Conservation (phyloP, 495 filamentous ascomycete species). For the Xanthoparmelia taractica region DNA sequence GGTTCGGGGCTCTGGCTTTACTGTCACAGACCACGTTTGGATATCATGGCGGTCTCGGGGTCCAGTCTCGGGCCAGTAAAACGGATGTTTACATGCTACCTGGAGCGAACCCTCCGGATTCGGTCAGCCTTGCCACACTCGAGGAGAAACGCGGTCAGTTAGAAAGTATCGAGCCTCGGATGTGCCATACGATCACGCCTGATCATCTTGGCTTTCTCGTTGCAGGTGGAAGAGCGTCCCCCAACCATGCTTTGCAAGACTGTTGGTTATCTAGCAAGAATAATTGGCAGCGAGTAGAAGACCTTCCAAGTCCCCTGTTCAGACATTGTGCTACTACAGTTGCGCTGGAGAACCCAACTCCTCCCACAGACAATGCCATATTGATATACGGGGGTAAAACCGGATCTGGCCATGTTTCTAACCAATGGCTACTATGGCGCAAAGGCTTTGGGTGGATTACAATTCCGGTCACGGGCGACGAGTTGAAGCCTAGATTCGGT, state of each 20-base stretch:
- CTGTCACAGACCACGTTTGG: constrained; percentile 12
- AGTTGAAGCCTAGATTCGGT: constrained; percentile 53
- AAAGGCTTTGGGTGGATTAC: constrained; percentile 45
- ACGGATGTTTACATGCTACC: constrained; percentile 48
- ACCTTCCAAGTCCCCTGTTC: constrained; percentile 59
- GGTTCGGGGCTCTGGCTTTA: constrained; percentile 12
- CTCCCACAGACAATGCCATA: constrained; percentile 31
- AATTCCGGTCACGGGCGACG: constrained; percentile 34
- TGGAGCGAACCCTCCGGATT: constrained; percentile 1
- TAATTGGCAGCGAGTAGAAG: constrained; percentile 53
- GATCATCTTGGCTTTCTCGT: constrained; percentile 49
- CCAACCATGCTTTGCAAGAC: constrained; percentile 54
- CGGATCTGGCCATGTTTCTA: constrained; percentile 45
- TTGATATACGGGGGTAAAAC: constrained; percentile 67
- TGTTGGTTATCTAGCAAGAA: constrained; percentile 61
- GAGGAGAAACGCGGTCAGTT: constrained; percentile 22
- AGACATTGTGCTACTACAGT: constrained; percentile 57
- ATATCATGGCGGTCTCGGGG: constrained; percentile 55
- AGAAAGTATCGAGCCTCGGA: constrained; percentile 45
- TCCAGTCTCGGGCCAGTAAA: constrained; percentile 49
- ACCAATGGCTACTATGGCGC: constrained; percentile 59
- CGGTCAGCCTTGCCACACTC: constrained; percentile 13
- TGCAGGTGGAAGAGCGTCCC: constrained; percentile 72
- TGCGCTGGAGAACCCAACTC: constrained; percentile 36
- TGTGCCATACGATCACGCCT: constrained; percentile 70